Base-by-base conservation (phyloP, 2,329 filamentous ascomycete genomes). In the Colletotrichum sp. region DNA sequence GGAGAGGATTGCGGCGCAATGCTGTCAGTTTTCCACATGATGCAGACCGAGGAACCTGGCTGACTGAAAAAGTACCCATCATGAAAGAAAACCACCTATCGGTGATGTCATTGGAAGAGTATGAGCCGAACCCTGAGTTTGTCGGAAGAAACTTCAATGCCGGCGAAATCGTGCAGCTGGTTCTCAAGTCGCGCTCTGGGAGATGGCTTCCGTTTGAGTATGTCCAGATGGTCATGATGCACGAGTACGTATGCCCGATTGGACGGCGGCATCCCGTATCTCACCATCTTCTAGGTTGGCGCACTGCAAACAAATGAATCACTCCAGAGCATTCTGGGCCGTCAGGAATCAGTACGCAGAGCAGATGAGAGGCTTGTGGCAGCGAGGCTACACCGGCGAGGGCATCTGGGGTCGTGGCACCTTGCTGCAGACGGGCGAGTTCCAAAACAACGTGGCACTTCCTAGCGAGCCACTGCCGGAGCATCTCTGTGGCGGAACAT, bases 201-300 rank as follows among this genome's bases (percentile, higher is more conserved):
- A 90, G 87, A 74, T 98, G 95, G 95, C 87, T 98, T 26, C 94
- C 94, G 0, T 96, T 97, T 81, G 88, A 92, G 77, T 95, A 96
- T 81, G 94, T 98, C 18, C 94, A 97, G 84, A 96, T 97, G 94
- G 95, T 98, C 78, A 98, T 98, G 95, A 96, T 98, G 92, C 95
- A 98, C 82, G 95, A 97, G 87, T 87, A 78, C 60, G 84, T 81
- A 52, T 1, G 32, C 52, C 4, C 30, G 6, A 1, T 34, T 21
- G 4, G 13, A n/a, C 8, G 13, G 1, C 24, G 18, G 18, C 34
- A 64, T 18, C 12, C 9, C 12, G 16, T 71, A 30, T 15, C 75
- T 81, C 30, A 80, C 74, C n/a, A 4, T 43, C 13, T n/a, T 24
- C 1, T n/a, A 88, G 88, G 81, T 87, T 98, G 34, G 95, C 95